Base-by-base conservation (phyloP, 148 eudicot species). In the Amaranthus cruentus region DNA sequence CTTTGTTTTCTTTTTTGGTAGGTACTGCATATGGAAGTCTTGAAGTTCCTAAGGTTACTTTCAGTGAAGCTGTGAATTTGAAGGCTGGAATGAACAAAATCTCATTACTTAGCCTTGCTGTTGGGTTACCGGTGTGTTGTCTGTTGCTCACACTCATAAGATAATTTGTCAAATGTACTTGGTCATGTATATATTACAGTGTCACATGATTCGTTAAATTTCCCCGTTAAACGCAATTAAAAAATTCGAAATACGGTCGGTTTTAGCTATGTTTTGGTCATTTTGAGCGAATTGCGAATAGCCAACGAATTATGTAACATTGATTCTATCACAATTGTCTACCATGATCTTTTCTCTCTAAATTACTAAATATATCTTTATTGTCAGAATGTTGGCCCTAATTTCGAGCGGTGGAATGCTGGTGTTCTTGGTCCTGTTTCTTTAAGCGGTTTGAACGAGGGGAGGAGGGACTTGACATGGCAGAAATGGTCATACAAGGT, bases 401-500 rank as follows among this genome's bases (percentile, higher is more conserved):
- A 86, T 79, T 91, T 79, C 70, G 97, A 91, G 77, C 79, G 72
- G 57, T 88, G 91, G 90, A 89, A 91, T 81, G 85, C 94, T 59
- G 97, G 97, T 62, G 78, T 91, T 73, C 92, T 91, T 55, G 97
- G 97, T 48, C 97, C 97, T 28, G 88, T 91, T 74, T 69, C 91
- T 47, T 78, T 91, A 7, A 80, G 64, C 55, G 97, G 97, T 68
- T 84, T 91, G 69, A 88, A 88, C 55, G 84, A 89, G 72, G 92
- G 97, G 49, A 84, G 76, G 73, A 83, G 92, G 77, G 97, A 89
- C 85, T 86, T 91, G 69, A 82, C 97, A 55, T 86, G 94, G 97
- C 97, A 91, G 79, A 91, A 88, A 72, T 91, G 97, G 97, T 78
- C 94, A 63, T 91, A 91, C 83, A 89, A 91, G 97, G 97, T 28